Conservation (phyloP, 208 protist species). For the Leishmania turanica region DNA sequence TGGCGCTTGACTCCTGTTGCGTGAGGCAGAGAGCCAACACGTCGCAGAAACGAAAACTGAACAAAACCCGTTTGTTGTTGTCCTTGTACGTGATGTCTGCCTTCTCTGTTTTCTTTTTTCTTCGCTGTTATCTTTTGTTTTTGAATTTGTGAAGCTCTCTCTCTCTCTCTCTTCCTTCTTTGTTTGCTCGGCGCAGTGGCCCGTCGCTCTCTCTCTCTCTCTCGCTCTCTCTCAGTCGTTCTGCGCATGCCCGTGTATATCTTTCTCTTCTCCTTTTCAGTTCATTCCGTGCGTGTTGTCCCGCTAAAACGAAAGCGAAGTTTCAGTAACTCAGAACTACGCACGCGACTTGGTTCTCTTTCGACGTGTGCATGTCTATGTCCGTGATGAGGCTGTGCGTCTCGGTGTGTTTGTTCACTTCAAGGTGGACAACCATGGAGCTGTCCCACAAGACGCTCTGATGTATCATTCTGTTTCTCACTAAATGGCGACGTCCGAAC, state of each 20-base stretch:
- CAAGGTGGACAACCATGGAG: too few relatives aligned
- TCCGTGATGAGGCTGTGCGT: background rate
- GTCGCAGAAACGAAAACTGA: background rate
- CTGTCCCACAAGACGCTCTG: background rate
- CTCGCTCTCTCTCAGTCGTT: background rate
- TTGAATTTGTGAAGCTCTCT: background rate
- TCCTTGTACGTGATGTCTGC: background rate
- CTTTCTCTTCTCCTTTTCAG: background rate
- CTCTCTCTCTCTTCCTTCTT: background rate
- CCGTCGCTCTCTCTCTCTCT: background rate
- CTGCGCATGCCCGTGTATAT: background rate
- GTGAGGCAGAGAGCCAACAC: background rate
- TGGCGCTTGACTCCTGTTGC: background rate
- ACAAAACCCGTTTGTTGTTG: background rate
- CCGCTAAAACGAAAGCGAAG: background rate
- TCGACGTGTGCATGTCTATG: background rate
- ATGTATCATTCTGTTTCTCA: background rate
- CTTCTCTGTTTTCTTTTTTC: background rate
- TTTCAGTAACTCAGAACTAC: background rate
- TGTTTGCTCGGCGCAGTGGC: background rate
- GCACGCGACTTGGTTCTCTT: background rate
- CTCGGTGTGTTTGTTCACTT: background rate
- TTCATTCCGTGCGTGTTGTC: background rate
- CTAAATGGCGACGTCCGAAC: background rate
- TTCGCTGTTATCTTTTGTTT: background rate